These are phyloP conservation scores for Boechera divaricarpa DNA, from an alignment of 345 rosid genomes.

Conservation along the genomic window DNA sequence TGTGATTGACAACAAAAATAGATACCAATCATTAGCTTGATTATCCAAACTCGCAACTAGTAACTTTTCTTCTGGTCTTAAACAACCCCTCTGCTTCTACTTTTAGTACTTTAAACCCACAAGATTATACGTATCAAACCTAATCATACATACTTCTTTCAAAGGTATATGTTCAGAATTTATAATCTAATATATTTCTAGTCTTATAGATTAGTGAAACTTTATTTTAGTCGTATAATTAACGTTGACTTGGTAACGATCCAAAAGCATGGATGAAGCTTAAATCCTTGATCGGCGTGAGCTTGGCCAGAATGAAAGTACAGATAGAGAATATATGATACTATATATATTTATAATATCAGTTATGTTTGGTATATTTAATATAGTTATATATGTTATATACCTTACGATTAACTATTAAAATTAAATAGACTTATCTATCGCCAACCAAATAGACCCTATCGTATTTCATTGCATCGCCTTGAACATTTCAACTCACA, in stretches of 20 bases:
- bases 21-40: neutral
- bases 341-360: neutral
- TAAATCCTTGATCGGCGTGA: conserved; percentile 28
- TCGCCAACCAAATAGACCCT: too few species aligned
- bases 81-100: neutral
- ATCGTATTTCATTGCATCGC: too few species aligned
- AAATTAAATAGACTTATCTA: too few species aligned
- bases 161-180: neutral
- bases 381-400: too few species aligned
- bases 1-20: too few species aligned
- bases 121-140: neutral
- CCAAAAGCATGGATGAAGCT: conserved; percentile 33
- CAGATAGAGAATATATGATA: conserved; percentile 10
- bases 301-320: conserved; percentile 26
- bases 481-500: too few species aligned
- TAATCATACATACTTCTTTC: neutral
- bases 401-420: too few species aligned
- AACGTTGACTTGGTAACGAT: conserved; percentile 9
- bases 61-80: neutral
- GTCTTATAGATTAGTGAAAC: neutral
- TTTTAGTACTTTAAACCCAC: neutral
- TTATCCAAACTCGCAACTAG: neutral
- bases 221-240: neutral
- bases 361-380: neutral
- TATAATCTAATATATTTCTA: neutral